Evolutionary conservation across 345 rosid species (phyloP).

Genomic region (Streptanthus diversifolius): DNA sequence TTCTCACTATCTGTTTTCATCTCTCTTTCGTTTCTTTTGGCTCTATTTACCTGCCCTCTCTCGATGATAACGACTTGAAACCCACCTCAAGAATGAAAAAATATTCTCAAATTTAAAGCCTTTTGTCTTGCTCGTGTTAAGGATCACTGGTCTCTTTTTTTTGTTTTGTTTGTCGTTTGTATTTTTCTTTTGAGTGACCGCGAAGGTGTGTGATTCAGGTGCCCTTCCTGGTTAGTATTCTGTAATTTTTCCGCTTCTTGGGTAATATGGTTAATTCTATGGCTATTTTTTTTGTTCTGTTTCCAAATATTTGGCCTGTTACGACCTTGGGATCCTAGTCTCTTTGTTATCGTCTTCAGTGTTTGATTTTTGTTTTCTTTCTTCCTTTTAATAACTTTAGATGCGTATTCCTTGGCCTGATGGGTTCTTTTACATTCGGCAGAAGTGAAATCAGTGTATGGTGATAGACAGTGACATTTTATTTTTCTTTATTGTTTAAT

Average conservation of each 20-base stretch:
- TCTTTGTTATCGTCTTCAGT: constrained; percentile 35
- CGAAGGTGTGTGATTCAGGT: constrained; percentile 35
- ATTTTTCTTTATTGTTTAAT: background rate
- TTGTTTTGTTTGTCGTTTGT: background rate
- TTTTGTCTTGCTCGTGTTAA: constrained; percentile 1
- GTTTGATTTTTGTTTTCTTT: constrained; percentile 29
- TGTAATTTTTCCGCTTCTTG: background rate
- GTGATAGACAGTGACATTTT: constrained; percentile 20
- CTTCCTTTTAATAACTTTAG: constrained; percentile 9
- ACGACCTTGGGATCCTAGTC: constrained; percentile 57
- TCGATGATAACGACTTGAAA: constrained; percentile 31
- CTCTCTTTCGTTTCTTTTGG: constrained; percentile 14
- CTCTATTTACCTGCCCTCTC: constrained; percentile 28
- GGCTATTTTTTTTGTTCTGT: background rate
- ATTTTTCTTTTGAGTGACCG: background rate
- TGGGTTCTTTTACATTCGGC: constrained; percentile 28
- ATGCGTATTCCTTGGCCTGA: constrained; percentile 29
- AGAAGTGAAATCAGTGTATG: constrained; percentile 28
- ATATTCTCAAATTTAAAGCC: background rate
- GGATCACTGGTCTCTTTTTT: constrained; percentile 19
- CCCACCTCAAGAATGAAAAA: constrained; percentile 18
- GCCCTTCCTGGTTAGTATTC: constrained; percentile 33
- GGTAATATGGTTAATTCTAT: background rate
- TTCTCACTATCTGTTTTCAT: constrained; percentile 5
- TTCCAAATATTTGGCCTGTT: constrained; percentile 13